Percentiles rank a stretch among this genome's conserved stretches.
phyloP scores from a whole-genome alignment of 306 rosid species.

The Trichosanthes cucumerina region DNA sequence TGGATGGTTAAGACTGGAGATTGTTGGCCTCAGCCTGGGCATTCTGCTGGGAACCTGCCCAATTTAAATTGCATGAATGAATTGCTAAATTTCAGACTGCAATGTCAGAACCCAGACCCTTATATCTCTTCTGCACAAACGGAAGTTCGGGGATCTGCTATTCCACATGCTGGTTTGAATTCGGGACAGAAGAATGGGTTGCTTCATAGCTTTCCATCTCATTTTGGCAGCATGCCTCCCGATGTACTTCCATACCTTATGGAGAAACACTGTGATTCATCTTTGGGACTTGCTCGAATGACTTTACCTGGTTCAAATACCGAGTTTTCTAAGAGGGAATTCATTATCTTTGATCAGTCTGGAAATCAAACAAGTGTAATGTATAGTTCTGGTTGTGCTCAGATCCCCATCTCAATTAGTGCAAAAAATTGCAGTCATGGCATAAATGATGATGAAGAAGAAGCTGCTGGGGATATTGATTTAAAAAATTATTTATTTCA shows the following conservation, averaged over 20 bases:
- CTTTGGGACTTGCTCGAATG: slow-evolving; percentile 14
- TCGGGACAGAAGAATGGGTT: slow-evolving; percentile 26
- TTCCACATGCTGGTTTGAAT: slow-evolving; percentile 24
- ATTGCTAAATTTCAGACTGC: slow-evolving; percentile 21
- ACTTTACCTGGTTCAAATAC: slow-evolving; percentile 28
- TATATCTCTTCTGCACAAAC: slow-evolving; percentile 24
- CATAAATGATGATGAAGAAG: slow-evolving; percentile 17
- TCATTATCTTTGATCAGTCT: slow-evolving; percentile 56
- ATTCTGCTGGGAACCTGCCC: slow-evolving; percentile 47
- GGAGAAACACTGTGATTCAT: neutral
- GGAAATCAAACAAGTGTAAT: slow-evolving; percentile 53
- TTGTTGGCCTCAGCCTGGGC: slow-evolving; percentile 36
- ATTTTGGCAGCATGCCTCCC: slow-evolving; percentile 17
- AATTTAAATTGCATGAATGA: slow-evolving; percentile 22
- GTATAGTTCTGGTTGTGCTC: slow-evolving; percentile 34
- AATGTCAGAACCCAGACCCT: slow-evolving; percentile 16
- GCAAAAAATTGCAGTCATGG: slow-evolving; percentile 18
- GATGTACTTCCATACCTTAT: slow-evolving; percentile 24
- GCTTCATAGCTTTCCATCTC: slow-evolving; percentile 18
- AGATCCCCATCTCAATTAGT: slow-evolving; percentile 20
- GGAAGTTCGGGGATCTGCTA: slow-evolving; percentile 27
- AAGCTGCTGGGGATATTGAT: slow-evolving; percentile 15
- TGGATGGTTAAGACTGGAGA: slow-evolving; percentile 60
- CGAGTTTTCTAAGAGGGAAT: slow-evolving; percentile 40
- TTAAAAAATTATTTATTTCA: neutral